phyloP scores from a whole-genome alignment of 352 stramenopile species.

The Stramenopiles sp. region DNA sequence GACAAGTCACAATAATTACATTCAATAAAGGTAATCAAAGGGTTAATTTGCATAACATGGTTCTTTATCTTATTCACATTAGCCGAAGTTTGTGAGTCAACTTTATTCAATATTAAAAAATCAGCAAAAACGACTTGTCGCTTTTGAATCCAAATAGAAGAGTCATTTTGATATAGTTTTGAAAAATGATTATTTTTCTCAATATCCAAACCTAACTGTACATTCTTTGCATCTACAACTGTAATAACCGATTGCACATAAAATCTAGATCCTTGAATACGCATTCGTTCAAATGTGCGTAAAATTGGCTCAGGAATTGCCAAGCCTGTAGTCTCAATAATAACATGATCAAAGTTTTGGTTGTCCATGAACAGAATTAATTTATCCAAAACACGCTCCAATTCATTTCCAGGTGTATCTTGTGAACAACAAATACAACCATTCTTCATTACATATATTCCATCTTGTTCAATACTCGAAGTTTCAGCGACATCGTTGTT shows the following conservation, averaged over 20 bases:
- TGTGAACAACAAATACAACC: conserved; percentile 86
- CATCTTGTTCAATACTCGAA: conserved; percentile 22
- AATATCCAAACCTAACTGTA: conserved; percentile 30
- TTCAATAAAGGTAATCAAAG: too few relatives aligned
- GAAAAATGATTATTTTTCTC: conserved; percentile 24
- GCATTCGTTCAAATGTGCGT: conserved; percentile 70
- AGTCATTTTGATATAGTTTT: conserved; percentile 8
- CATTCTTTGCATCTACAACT: conserved; percentile 69
- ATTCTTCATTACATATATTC: conserved; percentile 62
- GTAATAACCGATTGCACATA: conserved; percentile 71
- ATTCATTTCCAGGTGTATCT: conserved; percentile 11
- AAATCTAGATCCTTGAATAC: conserved; percentile 17
- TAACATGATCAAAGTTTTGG: conserved; percentile 22
- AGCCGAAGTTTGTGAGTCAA: conserved; percentile 47
- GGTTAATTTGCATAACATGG: too few relatives aligned
- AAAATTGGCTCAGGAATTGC: conserved; percentile 62
- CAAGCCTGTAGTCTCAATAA: conserved; percentile 70
- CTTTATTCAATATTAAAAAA: conserved; percentile 90
- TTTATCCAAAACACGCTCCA: conserved; percentile 13
- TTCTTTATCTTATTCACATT: too few relatives aligned
- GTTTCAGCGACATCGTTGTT: conserved; percentile 14
- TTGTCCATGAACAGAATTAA: conserved; percentile 13
- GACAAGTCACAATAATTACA: too few relatives aligned
- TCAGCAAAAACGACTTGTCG: conserved; percentile 91
- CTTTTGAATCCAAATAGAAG: conserved; percentile 24